A percentile compares a stretch with the other conserved stretches of the same genome.
These are phyloP conservation scores for Arctium lappa DNA, from an alignment of 129 eudicot genomes.

Conservation along the genomic window DNA sequence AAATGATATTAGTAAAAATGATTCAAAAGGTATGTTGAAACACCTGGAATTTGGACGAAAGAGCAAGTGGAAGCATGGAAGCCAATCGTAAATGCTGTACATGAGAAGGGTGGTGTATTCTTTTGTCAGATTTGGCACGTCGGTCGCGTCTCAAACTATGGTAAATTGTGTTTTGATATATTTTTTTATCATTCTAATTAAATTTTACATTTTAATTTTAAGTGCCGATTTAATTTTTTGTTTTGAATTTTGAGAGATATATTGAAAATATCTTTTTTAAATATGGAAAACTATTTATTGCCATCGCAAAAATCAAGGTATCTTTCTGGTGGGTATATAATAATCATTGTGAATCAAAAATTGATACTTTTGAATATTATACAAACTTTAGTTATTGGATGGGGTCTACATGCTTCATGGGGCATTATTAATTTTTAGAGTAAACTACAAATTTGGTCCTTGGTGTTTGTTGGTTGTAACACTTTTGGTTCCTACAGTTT, in stretches of 20 bases:
- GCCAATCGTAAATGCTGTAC: constrained; percentile 56
- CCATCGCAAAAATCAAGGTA: background rate
- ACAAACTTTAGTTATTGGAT: background rate
- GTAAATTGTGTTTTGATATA: background rate
- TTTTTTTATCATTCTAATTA: background rate
- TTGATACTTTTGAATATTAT: background rate
- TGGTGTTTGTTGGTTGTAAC: too few species aligned
- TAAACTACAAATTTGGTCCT: too few species aligned
- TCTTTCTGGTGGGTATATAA: background rate
- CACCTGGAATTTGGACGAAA: constrained; percentile 62
- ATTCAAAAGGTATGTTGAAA: constrained; percentile 31
- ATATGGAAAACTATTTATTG: background rate
- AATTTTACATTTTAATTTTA: background rate
- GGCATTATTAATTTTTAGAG: background rate
- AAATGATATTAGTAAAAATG: background rate
- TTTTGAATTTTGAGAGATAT: background rate
- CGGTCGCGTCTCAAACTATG: constrained; percentile 47
- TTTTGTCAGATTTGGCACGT: constrained; percentile 54
- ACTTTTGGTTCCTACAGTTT: too few species aligned
- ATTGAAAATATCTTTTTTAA: background rate
- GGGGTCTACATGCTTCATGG: background rate
- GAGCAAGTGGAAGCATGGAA: constrained; percentile 67
- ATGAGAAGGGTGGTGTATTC: constrained; percentile 46
- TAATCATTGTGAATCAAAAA: background rate
- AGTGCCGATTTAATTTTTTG: background rate